Evolutionary conservation across 345 rosid genomes (phyloP).

Genomic region (Ceriops tagal): DNA sequence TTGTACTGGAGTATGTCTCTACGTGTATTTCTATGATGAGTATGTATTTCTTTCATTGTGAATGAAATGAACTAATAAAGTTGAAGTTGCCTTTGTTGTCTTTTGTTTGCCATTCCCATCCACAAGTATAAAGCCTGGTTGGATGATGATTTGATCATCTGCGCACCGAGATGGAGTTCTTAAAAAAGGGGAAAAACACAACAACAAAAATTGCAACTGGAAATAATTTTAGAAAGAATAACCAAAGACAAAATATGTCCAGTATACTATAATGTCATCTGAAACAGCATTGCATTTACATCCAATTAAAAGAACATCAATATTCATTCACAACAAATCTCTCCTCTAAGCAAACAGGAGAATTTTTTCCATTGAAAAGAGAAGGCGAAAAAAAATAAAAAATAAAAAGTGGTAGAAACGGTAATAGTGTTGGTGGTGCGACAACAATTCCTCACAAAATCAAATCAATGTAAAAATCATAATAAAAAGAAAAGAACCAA

Average conservation of each 20-base stretch:
- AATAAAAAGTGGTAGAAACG: not conserved
- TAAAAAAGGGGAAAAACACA: too few relatives aligned
- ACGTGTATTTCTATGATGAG: too few relatives aligned
- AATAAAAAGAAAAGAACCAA: not conserved
- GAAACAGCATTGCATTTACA: conserved; percentile 22
- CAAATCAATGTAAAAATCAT: not conserved
- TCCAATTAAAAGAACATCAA: not conserved
- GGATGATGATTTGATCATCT: too few relatives aligned
- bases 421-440: not conserved
- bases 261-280: conserved; percentile 5
- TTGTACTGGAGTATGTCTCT: too few relatives aligned
- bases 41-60: too few relatives aligned
- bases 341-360: not conserved
- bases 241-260: not conserved
- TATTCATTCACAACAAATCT: not conserved
- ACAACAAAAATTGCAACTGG: not conserved
- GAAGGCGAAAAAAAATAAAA: not conserved
- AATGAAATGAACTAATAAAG: too few relatives aligned
- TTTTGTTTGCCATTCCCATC: too few relatives aligned
- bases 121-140: too few relatives aligned
- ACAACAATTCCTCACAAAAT: conserved; percentile 1
- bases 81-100: too few relatives aligned
- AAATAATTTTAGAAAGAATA: not conserved
- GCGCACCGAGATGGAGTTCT: too few relatives aligned
- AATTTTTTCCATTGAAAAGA: not conserved